Evolutionary conservation across 106 monocot genomes (phyloP), one percentile per base, ranked within the genome.

Genomic region (Dendrobium chrysotoxum): DNA sequence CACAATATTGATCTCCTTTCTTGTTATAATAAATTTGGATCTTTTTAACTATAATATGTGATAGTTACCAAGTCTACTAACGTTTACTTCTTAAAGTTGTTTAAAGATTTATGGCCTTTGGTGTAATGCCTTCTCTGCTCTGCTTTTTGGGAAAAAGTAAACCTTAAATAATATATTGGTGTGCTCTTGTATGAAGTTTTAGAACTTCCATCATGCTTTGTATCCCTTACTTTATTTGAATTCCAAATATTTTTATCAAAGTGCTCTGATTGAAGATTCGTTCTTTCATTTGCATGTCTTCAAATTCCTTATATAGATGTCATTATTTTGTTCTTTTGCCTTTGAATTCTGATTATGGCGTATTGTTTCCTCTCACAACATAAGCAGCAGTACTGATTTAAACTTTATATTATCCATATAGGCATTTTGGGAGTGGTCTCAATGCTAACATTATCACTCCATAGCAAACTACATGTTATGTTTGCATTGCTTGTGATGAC

Each of bases 401-500:
- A 70, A 7, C 15, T 80, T 71, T 10, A 4, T 18, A 31, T 80
- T 39, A 6, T 40, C 54, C 15, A 54, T 80, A 28, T 72, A 89
- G 91, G 91, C 28, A 45, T 91, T 46, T 30, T 91, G 75, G 91
- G 89, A 57, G 64, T 85, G 1, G 30, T 87, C 26, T 88, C 91
- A 12, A 89, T 91, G 91, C 86, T 91, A 25, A 85, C 71, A 44
- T 75, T 91, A 9, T 87, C 89, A 53, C 85, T 91, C 16, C 86
- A 91, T 45, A 68, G 77, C 76, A 77, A 85, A 44, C 84, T 91
- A 39, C 82, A 83, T 55, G 87, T 83, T 20, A 39, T 82, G 13
- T 81, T 89, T 79, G 91, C 91, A 7, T 79, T 91, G 84, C 66
- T 91, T 77, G 83, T 87, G 53, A 76, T 91, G 83, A 87, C 84